These are phyloP conservation scores for Zymoseptoria pseudotritici DNA, from an alignment of 2,329 filamentous ascomycete genomes.

Conservation along the genomic window DNA sequence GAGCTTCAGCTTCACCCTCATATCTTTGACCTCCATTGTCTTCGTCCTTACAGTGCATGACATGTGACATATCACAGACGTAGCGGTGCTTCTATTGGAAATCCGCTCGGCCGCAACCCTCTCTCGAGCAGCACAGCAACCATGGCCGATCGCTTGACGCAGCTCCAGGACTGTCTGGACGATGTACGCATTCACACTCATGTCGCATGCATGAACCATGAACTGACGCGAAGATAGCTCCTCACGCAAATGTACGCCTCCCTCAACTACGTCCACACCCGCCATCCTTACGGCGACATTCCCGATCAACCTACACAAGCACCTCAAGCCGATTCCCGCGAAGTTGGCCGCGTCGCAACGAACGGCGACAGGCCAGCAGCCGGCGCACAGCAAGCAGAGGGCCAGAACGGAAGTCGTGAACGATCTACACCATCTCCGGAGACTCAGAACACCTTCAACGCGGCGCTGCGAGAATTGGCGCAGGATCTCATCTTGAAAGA, in stretches of 20 bases:
- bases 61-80: background rate
- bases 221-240: conserved; percentile 29
- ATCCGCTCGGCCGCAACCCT: too few species aligned
- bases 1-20: background rate
- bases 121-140: background rate
- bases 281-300: conserved; percentile 36
- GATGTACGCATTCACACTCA: conserved; percentile 46
- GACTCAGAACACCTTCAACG: conserved; percentile 56
- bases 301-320: conserved; percentile 35
- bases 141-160: conserved; percentile 61
- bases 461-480: conserved; percentile 64
- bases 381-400: conserved; percentile 5
- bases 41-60: background rate
- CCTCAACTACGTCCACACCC: conserved; percentile 38
- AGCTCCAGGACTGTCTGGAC: conserved; percentile 78
- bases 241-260: conserved; percentile 42
- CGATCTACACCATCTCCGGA: conserved; percentile 50
- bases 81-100: background rate
- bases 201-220: background rate
- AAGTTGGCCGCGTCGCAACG: conserved; percentile 6
- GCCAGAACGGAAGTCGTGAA: conserved; percentile 15
- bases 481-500: conserved; percentile 71
- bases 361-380: conserved; percentile 12
- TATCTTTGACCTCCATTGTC: background rate
- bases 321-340: conserved; percentile 14